Evolutionary conservation across 116 monocot species (phyloP).

Genomic region (Trichopus zeylanicus): DNA sequence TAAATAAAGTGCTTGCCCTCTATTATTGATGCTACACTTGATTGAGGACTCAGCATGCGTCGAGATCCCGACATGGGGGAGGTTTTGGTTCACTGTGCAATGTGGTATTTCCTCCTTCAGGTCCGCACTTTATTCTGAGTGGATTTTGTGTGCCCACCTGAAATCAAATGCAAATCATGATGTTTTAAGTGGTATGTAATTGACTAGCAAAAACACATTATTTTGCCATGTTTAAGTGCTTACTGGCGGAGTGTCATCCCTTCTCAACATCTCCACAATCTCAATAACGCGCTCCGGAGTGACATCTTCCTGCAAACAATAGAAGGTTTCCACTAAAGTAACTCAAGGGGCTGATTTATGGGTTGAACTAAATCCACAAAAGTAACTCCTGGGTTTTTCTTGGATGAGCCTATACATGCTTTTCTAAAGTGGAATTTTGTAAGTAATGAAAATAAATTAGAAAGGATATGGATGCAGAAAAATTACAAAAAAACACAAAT

Average conservation of each 20-base stretch:
- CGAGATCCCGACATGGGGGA: slow-evolving; percentile 84
- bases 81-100: slow-evolving; percentile 81
- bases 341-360: too few relatives aligned
- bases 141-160: slow-evolving; percentile 88
- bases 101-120: slow-evolving; percentile 81
- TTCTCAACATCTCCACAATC: slow-evolving; percentile 91
- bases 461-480: not conserved
- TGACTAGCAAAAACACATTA: not conserved
- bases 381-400: too few relatives aligned
- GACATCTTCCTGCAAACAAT: slow-evolving; percentile 73
- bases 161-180: not conserved
- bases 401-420: too few relatives aligned
- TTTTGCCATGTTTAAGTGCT: slow-evolving; percentile 7
- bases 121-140: slow-evolving; percentile 58
- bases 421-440: too few relatives aligned
- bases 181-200: not conserved
- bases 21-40: not conserved
- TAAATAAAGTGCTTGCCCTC: too few relatives aligned
- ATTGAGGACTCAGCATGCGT: slow-evolving; percentile 56
- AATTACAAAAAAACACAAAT: not conserved
- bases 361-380: too few relatives aligned
- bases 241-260: slow-evolving; percentile 78
- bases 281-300: slow-evolving; percentile 86
- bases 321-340: too few relatives aligned
- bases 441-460: too few relatives aligned